Base-by-base conservation (phyloP, 1,139 yeast species). In the Blastobotrys persicus region DNA sequence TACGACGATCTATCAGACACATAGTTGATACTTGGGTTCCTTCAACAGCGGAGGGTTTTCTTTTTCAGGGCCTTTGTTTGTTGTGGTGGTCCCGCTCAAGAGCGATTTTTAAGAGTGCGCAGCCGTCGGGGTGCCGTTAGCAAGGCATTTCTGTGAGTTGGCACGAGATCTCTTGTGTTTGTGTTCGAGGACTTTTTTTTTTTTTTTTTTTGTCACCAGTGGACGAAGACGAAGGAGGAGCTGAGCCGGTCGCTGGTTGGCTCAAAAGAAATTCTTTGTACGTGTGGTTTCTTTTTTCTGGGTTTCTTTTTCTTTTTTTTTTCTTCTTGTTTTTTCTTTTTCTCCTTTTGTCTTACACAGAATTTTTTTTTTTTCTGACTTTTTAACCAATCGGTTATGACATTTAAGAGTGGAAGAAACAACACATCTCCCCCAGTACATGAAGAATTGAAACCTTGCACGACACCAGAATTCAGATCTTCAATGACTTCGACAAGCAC, bases 401-500 rank as follows among this genome's bases (percentile, higher is more conserved):
- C 45, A 18, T 32, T 23, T 33, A 20, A 34, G 17, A 31, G 37
- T 31, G 35, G 23, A 14, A 33, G 39, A 16, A 37, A 35, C 14
- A 13, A 16, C 32, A 44, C 41, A 9, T 23, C 28, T 5, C 9
- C 28, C 28, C 41, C 45, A 42, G 17, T 42, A 9, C 16, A 31
- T 2, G 45, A 44, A 4, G 45, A 46, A 28, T 28, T 32, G 17
- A 46, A 46, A 34, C 31, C 45, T 23, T 23, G 28, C 28, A 18
- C 45, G 9, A 39, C 45, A 12, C 5, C 26, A 12, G 49, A 46
- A 34, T 34, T 41, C 28, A 44, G 43, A 17, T 33, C 43, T 12
- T 46, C 32, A 26, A 42, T 46, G 37, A 39, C 38, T 17, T 31
- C 49, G 19, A 34, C 19, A n/a, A 41, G 42, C n/a, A 14, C 28